phyloP scores from a whole-genome alignment of 192 early-diverging fungal genomes.

The Mortierella claussenii region DNA sequence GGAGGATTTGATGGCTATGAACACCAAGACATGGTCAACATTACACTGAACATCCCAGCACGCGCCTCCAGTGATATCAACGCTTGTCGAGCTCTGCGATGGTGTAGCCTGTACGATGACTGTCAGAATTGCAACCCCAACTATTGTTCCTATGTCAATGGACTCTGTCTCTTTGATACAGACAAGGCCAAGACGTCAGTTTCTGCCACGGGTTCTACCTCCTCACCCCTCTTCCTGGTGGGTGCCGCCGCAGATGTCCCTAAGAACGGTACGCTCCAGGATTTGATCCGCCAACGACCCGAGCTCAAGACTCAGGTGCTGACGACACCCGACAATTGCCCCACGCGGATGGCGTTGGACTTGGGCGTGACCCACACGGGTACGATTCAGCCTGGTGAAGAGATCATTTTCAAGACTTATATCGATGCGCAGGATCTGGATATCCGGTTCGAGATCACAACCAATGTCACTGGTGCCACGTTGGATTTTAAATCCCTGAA shows the following conservation, averaged over 20 bases:
- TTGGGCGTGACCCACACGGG: not conserved
- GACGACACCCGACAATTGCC: slow-evolving; percentile 6
- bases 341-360: slow-evolving; percentile 1
- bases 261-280: slow-evolving; percentile 26
- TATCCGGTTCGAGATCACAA: slow-evolving; percentile 30
- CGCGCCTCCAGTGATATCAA: slow-evolving; percentile 10
- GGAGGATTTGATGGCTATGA: slow-evolving; percentile 41
- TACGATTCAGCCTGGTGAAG: slow-evolving; percentile 14
- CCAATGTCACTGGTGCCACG: not conserved
- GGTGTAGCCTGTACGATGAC: slow-evolving; percentile 52
- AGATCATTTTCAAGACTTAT: slow-evolving; percentile 39
- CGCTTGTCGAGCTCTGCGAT: slow-evolving; percentile 44
- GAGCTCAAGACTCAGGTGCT: slow-evolving; percentile 5
- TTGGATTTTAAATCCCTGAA: slow-evolving; percentile 32
- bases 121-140: slow-evolving; percentile 38
- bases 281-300: slow-evolving; percentile 21
- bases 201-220: not conserved
- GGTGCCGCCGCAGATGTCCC: slow-evolving; percentile 23
- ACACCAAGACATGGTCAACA: slow-evolving; percentile 17
- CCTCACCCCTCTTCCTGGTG: slow-evolving; percentile 21
- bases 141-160: slow-evolving; percentile 49
- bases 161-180: slow-evolving; percentile 53
- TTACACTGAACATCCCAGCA: slow-evolving; percentile 15
- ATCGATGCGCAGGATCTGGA: slow-evolving; percentile 27
- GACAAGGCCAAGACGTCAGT: slow-evolving; percentile 39